phyloP scores from a whole-genome alignment of 371 early-diverging fungal genomes.

The Apophysomyces ossiformis region DNA sequence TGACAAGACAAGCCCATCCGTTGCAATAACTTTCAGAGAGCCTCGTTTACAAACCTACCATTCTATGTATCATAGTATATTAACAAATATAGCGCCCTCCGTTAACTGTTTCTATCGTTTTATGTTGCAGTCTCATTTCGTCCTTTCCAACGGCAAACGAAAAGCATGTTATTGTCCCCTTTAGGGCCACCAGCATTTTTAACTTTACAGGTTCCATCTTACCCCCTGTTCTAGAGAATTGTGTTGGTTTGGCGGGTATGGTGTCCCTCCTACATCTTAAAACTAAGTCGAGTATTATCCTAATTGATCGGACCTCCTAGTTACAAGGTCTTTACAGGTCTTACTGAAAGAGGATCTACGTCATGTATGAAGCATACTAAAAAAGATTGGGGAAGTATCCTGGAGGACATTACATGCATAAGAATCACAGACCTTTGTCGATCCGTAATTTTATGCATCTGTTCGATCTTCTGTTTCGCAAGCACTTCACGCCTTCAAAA shows the following conservation, averaged over 20 bases:
- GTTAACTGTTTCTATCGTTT: not conserved
- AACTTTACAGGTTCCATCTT: not conserved
- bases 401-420: too few species aligned
- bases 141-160: not conserved
- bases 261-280: not conserved
- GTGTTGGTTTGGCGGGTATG: not conserved
- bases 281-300: not conserved
- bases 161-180: not conserved
- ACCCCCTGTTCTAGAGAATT: not conserved
- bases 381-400: too few species aligned
- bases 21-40: too few species aligned
- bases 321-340: too few species aligned
- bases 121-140: not conserved
- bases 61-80: not conserved
- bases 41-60: not conserved
- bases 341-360: too few species aligned
- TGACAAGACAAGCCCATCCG: not conserved
- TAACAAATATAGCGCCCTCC: not conserved
- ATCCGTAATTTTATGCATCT: too few species aligned
- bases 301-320: too few species aligned
- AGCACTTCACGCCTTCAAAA: too few species aligned
- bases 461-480: too few species aligned
- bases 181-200: conserved; percentile 4
- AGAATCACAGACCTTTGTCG: too few species aligned
- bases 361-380: too few species aligned